Evolutionary conservation across 352 stramenopile species (phyloP).

Genomic region (Pythium folliculosum): DNA sequence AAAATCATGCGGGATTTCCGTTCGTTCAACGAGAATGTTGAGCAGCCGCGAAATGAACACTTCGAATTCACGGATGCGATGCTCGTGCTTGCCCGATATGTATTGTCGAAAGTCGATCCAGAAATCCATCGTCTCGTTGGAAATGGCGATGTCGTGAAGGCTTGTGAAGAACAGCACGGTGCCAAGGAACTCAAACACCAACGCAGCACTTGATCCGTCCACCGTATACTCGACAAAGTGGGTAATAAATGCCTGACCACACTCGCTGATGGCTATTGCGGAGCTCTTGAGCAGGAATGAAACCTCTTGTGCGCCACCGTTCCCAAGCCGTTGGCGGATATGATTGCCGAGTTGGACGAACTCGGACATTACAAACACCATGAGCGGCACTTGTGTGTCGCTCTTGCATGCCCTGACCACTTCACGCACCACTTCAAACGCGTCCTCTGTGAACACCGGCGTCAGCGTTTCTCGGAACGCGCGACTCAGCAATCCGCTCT

Average conservation of each 20-base stretch:
- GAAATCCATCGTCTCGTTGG: constrained; percentile 82
- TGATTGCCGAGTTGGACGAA: constrained; percentile 75
- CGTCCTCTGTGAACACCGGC: constrained; percentile 41
- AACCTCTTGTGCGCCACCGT: constrained; percentile 30
- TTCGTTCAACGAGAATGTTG: constrained; percentile 70
- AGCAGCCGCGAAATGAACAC: constrained; percentile 71
- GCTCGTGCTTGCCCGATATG: constrained; percentile 75
- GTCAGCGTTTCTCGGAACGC: constrained; percentile 57
- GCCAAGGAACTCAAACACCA: constrained; percentile 80
- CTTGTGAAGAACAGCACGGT: constrained; percentile 71
- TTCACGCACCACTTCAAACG: constrained; percentile 66
- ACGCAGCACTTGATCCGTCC: constrained; percentile 51
- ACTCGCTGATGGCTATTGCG: constrained; percentile 65
- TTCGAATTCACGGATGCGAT: constrained; percentile 69
- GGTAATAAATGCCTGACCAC: constrained; percentile 72
- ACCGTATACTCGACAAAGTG: constrained; percentile 82
- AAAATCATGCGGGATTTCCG: constrained; percentile 61
- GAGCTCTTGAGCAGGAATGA: constrained; percentile 53
- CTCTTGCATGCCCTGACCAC: constrained; percentile 62
- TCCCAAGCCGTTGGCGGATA: constrained; percentile 39
- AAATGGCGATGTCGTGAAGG: constrained; percentile 61
- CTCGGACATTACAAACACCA: constrained; percentile 79
- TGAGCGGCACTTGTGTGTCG: constrained; percentile 62
- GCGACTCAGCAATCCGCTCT: constrained; percentile 57
- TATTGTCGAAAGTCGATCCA: constrained; percentile 82